Base-by-base conservation (phyloP, 768 basidiomycete genomes). In the Podaxis sp. region DNA sequence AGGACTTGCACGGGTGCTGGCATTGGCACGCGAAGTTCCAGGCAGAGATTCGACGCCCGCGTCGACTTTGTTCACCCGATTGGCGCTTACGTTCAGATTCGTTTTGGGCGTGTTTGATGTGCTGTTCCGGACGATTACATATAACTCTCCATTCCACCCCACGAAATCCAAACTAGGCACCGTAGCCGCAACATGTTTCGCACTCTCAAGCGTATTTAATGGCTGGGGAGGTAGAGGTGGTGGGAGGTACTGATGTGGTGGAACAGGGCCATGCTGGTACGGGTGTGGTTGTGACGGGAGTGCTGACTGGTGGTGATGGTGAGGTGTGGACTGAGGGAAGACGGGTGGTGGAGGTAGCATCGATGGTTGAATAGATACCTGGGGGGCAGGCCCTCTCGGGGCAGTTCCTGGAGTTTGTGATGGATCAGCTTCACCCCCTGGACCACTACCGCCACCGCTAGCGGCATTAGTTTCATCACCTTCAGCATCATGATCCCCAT, bases 71-170 rank as follows among this genome's bases (percentile, higher is more conserved):
- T 23, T 44, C 2, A 16, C 38, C 25, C 37, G 35, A 13, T 3
- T 32, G 11, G 11, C 28, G n/a, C 27, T 14, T 32, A 7, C 50
- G 23, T 25, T 58, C 54, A 11, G 28, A 32, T 21, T 60, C 57
- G 11, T 40, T 32, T 32, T 32, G 46, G 3, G 48, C 57, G 1
- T 56, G 62, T 4, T 59, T 52, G n/a, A 40, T 37, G 18, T 61
- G 50, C 4, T 66, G 70, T 47, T 63, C 64, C 85, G 76, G 55
- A 83, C 82, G 57, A 88, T 82, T 60, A 85, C 86, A 66, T 84
- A 87, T 68, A 87, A 84, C 72, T 87, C 87, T 40, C 85, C 84
- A 69, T 88, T 84, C 86, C 86, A 88, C n/a, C 87, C 87, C 1
- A 88, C 69, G 63, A 87, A 88, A 71, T 88, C 87, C 32, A 88